Percentiles rank a stretch among this genome's conserved stretches.
Conservation (phyloP, 345 rosid genomes). For the Populus euphratica region DNA sequence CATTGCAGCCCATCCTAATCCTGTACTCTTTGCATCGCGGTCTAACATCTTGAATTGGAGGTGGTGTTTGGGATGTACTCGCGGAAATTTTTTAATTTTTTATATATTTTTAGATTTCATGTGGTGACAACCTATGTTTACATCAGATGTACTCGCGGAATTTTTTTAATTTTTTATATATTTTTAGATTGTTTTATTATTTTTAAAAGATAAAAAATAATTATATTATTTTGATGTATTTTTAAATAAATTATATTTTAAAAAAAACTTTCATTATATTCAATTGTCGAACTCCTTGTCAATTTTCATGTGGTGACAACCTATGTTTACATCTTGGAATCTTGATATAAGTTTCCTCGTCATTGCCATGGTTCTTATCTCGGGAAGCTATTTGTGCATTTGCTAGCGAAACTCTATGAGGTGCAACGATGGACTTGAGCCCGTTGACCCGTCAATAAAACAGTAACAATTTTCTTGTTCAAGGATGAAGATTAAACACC, state of each 20-base stretch:
- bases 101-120: too few species aligned
- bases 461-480: neutral
- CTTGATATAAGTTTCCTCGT: neutral
- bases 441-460: neutral
- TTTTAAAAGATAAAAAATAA: too few species aligned
- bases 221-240: too few species aligned
- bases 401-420: neutral
- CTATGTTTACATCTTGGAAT: neutral
- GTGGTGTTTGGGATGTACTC: too few species aligned
- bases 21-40: neutral
- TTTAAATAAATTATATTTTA: too few species aligned
- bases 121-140: too few species aligned
- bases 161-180: too few species aligned
- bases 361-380: neutral
- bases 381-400: neutral
- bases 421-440: neutral
- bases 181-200: too few species aligned
- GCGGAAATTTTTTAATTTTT: too few species aligned
- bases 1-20: neutral
- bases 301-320: neutral
- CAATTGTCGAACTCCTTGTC: neutral
- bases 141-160: too few species aligned
- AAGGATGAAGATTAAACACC: constrained; percentile 4
- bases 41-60: neutral
- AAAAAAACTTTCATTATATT: too few species aligned